Evolutionary conservation across 805 yeast genomes (phyloP).

Genomic region (Schwanniomyces occidentalis): DNA sequence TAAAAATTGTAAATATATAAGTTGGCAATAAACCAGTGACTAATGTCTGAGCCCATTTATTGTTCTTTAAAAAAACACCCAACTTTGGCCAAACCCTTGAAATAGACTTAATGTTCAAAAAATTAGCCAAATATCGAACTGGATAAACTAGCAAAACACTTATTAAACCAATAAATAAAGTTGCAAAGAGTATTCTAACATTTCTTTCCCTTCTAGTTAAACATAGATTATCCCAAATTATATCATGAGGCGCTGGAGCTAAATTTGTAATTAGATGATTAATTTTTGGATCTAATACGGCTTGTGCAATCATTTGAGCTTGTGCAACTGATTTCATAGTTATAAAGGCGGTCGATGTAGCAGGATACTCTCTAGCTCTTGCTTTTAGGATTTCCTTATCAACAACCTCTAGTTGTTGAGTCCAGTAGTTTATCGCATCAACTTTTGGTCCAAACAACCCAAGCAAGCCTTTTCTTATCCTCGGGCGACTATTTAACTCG

Average conservation of each 20-base stretch:
- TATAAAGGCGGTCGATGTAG: conserved; percentile 89
- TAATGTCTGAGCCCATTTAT: conserved; percentile 71
- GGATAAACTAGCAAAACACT: conserved; percentile 79
- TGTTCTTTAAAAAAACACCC: conserved; percentile 63
- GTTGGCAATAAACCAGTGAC: conserved; percentile 92
- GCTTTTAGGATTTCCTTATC: conserved; percentile 71
- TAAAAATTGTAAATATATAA: conserved; percentile 82
- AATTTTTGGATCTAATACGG: conserved; percentile 87
- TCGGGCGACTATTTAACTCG: conserved; percentile 53
- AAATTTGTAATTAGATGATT: conserved; percentile 75
- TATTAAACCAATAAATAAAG: conserved; percentile 63
- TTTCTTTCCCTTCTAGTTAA: conserved; percentile 73
- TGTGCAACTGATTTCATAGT: conserved; percentile 95
- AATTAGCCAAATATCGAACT: conserved; percentile 79
- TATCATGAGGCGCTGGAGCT: conserved; percentile 97
- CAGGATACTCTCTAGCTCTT: conserved; percentile 66
- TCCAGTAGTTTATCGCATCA: conserved; percentile 80
- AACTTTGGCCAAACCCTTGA: conserved; percentile 79
- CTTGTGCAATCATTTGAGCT: conserved; percentile 96
- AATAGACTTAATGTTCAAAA: conserved; percentile 77
- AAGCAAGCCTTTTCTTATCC: conserved; percentile 54
- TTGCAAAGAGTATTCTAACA: conserved; percentile 61
- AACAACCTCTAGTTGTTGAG: conserved; percentile 63
- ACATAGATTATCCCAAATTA: conserved; percentile 89
- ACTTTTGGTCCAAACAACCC: conserved; percentile 68